Conservation (phyloP, 1,284 basidiomycete genomes). For the Naganishia sp. region DNA sequence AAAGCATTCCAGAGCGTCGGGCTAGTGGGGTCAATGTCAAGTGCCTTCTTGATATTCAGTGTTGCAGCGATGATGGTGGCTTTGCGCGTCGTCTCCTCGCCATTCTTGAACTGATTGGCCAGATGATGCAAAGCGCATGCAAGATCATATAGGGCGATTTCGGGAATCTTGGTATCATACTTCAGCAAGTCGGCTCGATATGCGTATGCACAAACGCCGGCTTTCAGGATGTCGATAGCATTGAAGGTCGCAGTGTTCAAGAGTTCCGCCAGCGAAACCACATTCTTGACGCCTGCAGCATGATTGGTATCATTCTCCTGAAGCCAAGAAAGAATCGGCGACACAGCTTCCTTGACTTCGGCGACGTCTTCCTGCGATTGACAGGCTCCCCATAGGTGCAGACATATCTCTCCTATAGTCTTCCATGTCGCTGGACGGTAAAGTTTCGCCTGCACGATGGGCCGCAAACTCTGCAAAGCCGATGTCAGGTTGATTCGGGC, state of each 20-base stretch:
- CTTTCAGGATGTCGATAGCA: conserved; percentile 56
- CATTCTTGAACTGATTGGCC: neutral
- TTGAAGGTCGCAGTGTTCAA: neutral
- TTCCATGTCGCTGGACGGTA: conserved; percentile 84
- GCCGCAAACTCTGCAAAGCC: conserved; percentile 1
- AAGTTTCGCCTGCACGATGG: conserved; percentile 50
- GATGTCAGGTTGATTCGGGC: conserved; percentile 61
- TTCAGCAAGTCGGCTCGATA: conserved; percentile 70
- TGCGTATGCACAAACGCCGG: conserved; percentile 70
- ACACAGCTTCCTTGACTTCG: conserved; percentile 40
- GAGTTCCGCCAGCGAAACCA: conserved; percentile 38
- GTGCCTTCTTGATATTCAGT: conserved; percentile 69
- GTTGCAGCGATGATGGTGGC: conserved; percentile 55
- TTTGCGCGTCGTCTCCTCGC: conserved; percentile 42
- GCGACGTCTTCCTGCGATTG: conserved; percentile 44
- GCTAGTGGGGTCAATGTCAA: conserved; percentile 73
- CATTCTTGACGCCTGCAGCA: conserved; percentile 42
- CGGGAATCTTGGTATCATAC: conserved; percentile 60
- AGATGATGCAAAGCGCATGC: conserved; percentile 63
- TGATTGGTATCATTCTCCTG: conserved; percentile 49
- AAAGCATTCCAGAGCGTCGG: conserved; percentile 72
- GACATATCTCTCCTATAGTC: conserved; percentile 73
- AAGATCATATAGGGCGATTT: conserved; percentile 75
- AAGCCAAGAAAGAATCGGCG: conserved; percentile 45
- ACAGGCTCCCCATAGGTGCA: conserved; percentile 61